phyloP scores from a whole-genome alignment of 169 alveolate species.

The Babesia divergens region DNA sequence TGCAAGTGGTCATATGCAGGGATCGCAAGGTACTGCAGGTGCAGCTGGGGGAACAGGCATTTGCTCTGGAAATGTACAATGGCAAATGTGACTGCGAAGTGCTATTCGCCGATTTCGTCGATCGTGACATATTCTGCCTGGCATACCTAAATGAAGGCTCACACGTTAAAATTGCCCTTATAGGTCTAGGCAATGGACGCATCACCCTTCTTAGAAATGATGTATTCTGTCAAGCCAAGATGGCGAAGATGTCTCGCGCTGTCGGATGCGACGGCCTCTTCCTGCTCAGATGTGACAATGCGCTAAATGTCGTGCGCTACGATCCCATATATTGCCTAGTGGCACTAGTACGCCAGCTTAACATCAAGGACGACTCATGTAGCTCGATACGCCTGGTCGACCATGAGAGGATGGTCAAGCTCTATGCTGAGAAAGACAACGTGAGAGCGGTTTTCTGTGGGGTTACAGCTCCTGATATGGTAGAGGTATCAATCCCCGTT shows the following conservation, averaged over 20 bases:
- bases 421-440: not conserved
- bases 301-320: not conserved
- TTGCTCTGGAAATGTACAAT: constrained; percentile 20
- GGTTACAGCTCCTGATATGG: not conserved
- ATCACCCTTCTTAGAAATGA: constrained; percentile 14
- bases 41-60: constrained; percentile 1
- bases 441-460: not conserved
- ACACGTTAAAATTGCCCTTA: constrained; percentile 13
- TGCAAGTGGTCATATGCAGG: constrained; percentile 44
- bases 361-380: not conserved
- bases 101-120: constrained; percentile 14
- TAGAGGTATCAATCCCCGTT: not conserved
- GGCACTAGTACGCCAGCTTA: constrained; percentile 2
- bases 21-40: constrained; percentile 23
- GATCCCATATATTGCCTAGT: not conserved
- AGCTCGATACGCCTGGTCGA: constrained; percentile 2
- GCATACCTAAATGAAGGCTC: not conserved
- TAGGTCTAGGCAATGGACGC: not conserved
- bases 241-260: constrained; percentile 20
- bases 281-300: constrained; percentile 8
- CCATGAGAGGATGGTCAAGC: not conserved
- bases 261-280: not conserved
- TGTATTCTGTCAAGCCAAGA: constrained; percentile 23
- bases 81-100: constrained; percentile 39
- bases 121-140: constrained; percentile 2